These are phyloP conservation scores for Globisporangium megalacanthum DNA, from an alignment of 352 stramenopile genomes.

Conservation along the genomic window DNA sequence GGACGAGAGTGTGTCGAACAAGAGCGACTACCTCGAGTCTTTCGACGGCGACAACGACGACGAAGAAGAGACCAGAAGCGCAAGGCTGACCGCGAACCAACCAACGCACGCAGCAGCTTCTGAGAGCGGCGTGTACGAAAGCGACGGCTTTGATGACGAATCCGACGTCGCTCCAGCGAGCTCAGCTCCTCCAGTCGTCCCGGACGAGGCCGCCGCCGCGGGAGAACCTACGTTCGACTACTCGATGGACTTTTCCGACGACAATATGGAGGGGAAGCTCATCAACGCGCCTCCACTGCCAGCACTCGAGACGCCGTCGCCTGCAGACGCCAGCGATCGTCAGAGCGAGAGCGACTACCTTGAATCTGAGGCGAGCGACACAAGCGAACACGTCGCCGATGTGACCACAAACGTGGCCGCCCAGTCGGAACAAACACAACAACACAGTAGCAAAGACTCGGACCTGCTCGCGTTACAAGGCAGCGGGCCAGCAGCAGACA, in stretches of 20 bases:
- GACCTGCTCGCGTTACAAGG: too few species aligned
- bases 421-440: too few species aligned
- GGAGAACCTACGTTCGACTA: constrained; percentile 46
- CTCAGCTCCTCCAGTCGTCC: not conserved
- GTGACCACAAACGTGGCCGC: too few species aligned
- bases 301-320: not conserved
- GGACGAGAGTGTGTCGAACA: constrained; percentile 26
- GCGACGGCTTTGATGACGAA: constrained; percentile 54
- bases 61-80: not conserved
- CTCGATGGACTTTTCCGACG: constrained; percentile 70
- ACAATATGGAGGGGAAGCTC: constrained; percentile 15
- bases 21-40: constrained; percentile 24
- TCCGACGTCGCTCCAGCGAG: constrained; percentile 8
- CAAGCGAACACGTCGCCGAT: too few species aligned
- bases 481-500: too few species aligned
- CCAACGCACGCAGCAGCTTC: constrained; percentile 10
- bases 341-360: constrained; percentile 27
- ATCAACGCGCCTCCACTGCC: not conserved
- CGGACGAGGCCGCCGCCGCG: constrained; percentile 6
- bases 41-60: constrained; percentile 1
- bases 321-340: constrained; percentile 1
- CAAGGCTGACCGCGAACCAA: constrained; percentile 1
- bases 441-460: too few species aligned
- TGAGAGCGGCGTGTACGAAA: constrained; percentile 43
- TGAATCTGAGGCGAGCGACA: constrained; percentile 15